Base-by-base conservation (phyloP, 257 asterid genomes). In the Dorcoceras hygrometricum region DNA sequence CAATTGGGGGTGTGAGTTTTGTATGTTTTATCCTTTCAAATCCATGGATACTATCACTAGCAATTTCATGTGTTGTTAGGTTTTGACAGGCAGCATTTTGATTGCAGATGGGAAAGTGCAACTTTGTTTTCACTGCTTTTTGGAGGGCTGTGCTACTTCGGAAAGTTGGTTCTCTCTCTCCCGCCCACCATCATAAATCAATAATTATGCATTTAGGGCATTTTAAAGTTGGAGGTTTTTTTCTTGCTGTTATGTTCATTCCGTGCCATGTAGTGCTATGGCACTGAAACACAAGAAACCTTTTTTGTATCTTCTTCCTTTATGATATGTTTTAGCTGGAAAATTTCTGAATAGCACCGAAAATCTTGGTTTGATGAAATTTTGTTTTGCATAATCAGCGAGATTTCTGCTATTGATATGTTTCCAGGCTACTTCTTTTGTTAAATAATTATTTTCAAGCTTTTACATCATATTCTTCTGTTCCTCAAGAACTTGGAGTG, bases 21-120 rank as follows among this genome's bases (percentile, higher is more conserved):
- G 19, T 23, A 65, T 61, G 55, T 18, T 58, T 50, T 18, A 51
- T 29, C 2, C 18, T 14, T 27, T 59, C 16, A 6, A 22, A 20
- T 46, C 54, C n/a, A n/a, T n/a, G n/a, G n/a, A n/a, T n/a, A n/a
- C n/a, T 76, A 64, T 74, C 71, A 73, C 73, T 73, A 70, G 78
- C 77, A 62, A 57, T 77, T 79, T 81, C 73, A 73, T 68, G 79
- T 77, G 75, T 62, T 75, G 77, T 73, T 83, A 89, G 88, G 91
- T 82, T 84, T 84, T 91, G 90, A 91, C 74, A 83, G 90, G 72
- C 81, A 74, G 87, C 91, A 76, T 85, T 91, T 65, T 89, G 70
- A 87, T 82, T 91, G 96, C 96, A 91, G 98, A 87, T 91, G 96
- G 98, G 97, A 86, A 82, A 72, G 88, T 46, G 97, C 95, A 29